A percentile compares a stretch with the other conserved stretches of the same genome.
Conservation (phyloP, 2,329 filamentous ascomycete species). For the Aplosporella prunicola region DNA sequence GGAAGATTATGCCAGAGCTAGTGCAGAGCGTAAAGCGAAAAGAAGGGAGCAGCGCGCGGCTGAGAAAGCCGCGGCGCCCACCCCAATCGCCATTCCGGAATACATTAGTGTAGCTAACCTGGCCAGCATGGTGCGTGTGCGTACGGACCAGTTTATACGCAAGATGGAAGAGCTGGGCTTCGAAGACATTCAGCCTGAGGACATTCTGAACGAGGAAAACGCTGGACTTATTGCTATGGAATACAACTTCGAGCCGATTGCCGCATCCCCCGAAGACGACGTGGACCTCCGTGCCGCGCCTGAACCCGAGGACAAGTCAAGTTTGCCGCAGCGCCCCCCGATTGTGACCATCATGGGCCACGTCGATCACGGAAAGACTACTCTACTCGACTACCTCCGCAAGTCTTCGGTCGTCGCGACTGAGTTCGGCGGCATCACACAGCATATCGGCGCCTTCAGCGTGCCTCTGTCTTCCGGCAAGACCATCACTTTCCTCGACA, state of each 20-base stretch:
- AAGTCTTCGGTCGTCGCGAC: slow-evolving; percentile 85
- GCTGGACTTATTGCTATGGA: slow-evolving; percentile 85
- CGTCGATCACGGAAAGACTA: slow-evolving; percentile 97
- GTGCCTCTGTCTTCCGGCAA: slow-evolving; percentile 76
- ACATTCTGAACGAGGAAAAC: slow-evolving; percentile 82
- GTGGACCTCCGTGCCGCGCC: slow-evolving; percentile 64
- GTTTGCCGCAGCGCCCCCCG: slow-evolving; percentile 67
- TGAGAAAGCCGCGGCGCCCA: slow-evolving; percentile 21
- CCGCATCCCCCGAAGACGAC: slow-evolving; percentile 52
- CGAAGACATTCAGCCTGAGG: slow-evolving; percentile 70
- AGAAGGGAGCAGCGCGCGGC: slow-evolving; percentile 7
- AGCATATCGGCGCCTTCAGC: slow-evolving; percentile 96
- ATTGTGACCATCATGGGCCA: slow-evolving; percentile 99
- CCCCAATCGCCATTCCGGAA: slow-evolving; percentile 67
- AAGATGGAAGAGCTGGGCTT: slow-evolving; percentile 83
- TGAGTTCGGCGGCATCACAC: slow-evolving; percentile 94
- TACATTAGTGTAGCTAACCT: slow-evolving; percentile 84
- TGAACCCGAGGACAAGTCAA: slow-evolving; percentile 50
- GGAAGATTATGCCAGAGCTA: slow-evolving; percentile 16
- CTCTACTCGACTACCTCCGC: slow-evolving; percentile 83
- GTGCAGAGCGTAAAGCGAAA: slow-evolving; percentile 26
- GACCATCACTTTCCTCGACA: slow-evolving; percentile 92
- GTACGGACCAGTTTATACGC: slow-evolving; percentile 58
- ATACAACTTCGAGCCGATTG: slow-evolving; percentile 80
- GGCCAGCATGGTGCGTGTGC: slow-evolving; percentile 63